Evolutionary conservation across 371 early-diverging fungal species (phyloP), one percentile per base, ranked within the genome.

Genomic region (Umbelopsis sp.): DNA sequence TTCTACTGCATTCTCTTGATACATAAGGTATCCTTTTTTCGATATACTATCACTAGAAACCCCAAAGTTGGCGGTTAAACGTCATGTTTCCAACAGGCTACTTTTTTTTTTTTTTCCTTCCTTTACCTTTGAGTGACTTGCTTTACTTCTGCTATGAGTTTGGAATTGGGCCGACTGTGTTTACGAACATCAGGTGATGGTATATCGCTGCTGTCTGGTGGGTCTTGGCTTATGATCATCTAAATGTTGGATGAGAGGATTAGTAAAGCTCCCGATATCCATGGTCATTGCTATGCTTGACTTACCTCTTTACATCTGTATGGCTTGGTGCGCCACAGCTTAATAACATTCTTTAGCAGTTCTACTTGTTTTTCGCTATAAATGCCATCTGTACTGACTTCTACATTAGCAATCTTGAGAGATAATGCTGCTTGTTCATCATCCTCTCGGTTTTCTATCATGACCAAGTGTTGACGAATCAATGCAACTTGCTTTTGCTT

Each of bases 11-110:
- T 85, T 77, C 53, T 92, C 86, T 38, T 89, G 89, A 67, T 85
- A 88, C 20, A 86, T 77, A 24, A 89, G 74, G 63, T 87, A 86
- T 20, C 91, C 88, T 64, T 78, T 83, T 70, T 87, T 88, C 20
- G 89, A 78, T 18, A 88, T 73, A 69, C 76, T 87, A 12, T 83
- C 86, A 44, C 89, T 90, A 70, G 51, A 14, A 32, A 63, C 2
- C 1, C 4, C 12, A 41, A 7, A 10, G 12, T 41, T 41, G 41
- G 10, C 7, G 2, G 12, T 41, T 41, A 41, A 41, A 41, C 7
- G 10, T 1, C 41, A 7, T 12, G 12, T 41, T 4, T 7, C 41
- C 1, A 41, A 7, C 7, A 41, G 12, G 7, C 7, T 41, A 41
- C 7, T 7, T 1, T 4, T 41, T 10, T 41, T 41, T 41, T 41